Conservation (phyloP, 257 asterid species). For the Avicennia marina region DNA sequence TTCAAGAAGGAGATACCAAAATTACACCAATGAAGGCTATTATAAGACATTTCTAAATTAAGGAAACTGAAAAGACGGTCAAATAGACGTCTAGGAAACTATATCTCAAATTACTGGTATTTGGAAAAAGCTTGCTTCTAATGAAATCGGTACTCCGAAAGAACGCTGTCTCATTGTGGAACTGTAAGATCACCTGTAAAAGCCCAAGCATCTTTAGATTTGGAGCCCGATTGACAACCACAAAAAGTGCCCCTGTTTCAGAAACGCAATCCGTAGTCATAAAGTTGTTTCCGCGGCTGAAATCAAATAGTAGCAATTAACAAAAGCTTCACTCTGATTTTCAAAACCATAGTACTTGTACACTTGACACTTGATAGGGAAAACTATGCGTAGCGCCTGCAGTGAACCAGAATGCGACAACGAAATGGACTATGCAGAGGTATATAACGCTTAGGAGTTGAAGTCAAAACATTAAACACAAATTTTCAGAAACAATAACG, state of each 20-base stretch:
- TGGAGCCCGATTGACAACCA: conserved; percentile 69
- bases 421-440: no score
- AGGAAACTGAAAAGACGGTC: background rate
- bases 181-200: conserved; percentile 79
- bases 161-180: conserved; percentile 38
- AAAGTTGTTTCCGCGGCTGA: background rate
- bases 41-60: background rate
- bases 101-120: background rate
- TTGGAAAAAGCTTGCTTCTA: background rate
- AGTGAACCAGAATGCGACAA: no score
- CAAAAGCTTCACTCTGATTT: background rate
- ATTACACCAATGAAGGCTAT: conserved; percentile 3
- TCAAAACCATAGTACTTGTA: no score
- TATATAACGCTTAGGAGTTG: no score
- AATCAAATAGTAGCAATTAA: background rate
- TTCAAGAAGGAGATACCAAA: conserved; percentile 24
- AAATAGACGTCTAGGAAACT: conserved; percentile 1
- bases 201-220: conserved; percentile 94
- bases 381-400: no score
- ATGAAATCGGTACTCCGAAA: background rate
- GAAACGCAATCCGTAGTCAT: background rate
- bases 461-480: no score
- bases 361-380: no score
- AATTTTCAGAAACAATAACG: no score
- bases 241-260: conserved; percentile 74